Evolutionary conservation across 306 rosid genomes (phyloP), one percentile per base, ranked within the genome.

Genomic region (Cucurbita moschata): DNA sequence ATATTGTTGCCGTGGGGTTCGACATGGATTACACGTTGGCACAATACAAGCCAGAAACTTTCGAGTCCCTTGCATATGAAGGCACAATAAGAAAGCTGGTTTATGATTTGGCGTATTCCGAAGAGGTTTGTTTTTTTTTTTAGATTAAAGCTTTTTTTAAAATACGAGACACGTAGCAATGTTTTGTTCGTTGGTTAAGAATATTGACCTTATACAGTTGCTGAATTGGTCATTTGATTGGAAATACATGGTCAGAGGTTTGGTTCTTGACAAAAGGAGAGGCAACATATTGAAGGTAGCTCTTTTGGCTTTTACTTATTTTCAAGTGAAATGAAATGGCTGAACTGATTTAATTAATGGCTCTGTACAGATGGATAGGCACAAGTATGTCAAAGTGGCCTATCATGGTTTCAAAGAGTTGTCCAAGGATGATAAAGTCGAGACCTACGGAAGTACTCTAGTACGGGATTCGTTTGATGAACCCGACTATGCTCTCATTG

Each of bases 21-120:
- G 99, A 94, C 82, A 91, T 94, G 99, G 99, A 94, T 83, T 94
- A 94, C 82, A 94, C 99, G 56, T 82, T 94, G 71, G 99, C 99
- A n/a, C 99, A 94, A 60, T 94, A 94, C 89, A 94, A 83, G 87
- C 88, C 99, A 2, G 99, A 94, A 79, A 94, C 99, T 72, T 94
- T 94, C 55, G 97, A 94, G 72, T 81, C 99, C 72, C 99, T 94
- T 73, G 99, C 97, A 63, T 91, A 94, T 71, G 90, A 83, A 85
- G 99, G 99, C 81, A 94, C 99, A 12, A 78, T 94, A 69, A 87
- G 80, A 80, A 94, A 94, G 76, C 81, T 94, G 84, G 99, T 94
- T 75, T 76, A 82, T 72, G 85, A 91, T 85, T 84, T 94, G 83
- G 96, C 97, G 76, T 94, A 94, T 77, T 92, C 95, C 52, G 55